These are phyloP conservation scores for Oryza officinalis DNA, from an alignment of 176 grass and related monocot species.

Conservation along the genomic window DNA sequence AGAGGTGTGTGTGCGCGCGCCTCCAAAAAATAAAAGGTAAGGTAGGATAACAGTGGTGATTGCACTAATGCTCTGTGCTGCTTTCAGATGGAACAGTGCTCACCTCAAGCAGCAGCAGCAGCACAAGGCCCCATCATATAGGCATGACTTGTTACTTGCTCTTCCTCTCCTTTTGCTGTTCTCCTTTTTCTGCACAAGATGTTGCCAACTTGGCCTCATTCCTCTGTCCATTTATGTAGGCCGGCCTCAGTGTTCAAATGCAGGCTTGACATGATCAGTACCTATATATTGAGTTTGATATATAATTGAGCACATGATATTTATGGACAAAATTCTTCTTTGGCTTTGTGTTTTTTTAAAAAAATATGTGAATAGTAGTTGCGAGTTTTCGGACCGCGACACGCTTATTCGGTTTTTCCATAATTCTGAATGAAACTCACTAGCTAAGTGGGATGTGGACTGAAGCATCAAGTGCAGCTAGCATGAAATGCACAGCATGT, in stretches of 20 bases:
- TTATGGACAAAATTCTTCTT: background rate
- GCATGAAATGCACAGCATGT: constrained; percentile 39
- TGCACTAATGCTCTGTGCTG: constrained; percentile 48
- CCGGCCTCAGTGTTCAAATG: constrained; percentile 28
- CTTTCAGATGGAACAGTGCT: constrained; percentile 54
- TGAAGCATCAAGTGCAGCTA: constrained; percentile 39
- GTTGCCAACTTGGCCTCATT: constrained; percentile 46
- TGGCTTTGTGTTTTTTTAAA: background rate
- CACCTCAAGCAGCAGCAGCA: constrained; percentile 41
- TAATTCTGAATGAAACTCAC: constrained; percentile 27
- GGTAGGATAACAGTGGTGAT: constrained; percentile 34
- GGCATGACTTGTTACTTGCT: constrained; percentile 37
- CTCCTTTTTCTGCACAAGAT: constrained; percentile 44
- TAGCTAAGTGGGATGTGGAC: constrained; percentile 34
- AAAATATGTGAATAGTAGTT: background rate
- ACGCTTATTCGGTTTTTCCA: background rate
- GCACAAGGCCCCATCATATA: constrained; percentile 37
- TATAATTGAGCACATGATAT: constrained; percentile 8
- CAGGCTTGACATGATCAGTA: constrained; percentile 36
- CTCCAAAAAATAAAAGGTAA: background rate
- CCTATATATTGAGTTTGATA: constrained; percentile 10
- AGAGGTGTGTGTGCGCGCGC: constrained; percentile 20
- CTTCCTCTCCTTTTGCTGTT: constrained; percentile 38
- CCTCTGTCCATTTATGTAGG: constrained; percentile 42
- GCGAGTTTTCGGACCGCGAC: background rate